Evolutionary conservation across 2,329 filamentous ascomycete species (phyloP).

Genomic region (Neonectria neomacrospora): DNA sequence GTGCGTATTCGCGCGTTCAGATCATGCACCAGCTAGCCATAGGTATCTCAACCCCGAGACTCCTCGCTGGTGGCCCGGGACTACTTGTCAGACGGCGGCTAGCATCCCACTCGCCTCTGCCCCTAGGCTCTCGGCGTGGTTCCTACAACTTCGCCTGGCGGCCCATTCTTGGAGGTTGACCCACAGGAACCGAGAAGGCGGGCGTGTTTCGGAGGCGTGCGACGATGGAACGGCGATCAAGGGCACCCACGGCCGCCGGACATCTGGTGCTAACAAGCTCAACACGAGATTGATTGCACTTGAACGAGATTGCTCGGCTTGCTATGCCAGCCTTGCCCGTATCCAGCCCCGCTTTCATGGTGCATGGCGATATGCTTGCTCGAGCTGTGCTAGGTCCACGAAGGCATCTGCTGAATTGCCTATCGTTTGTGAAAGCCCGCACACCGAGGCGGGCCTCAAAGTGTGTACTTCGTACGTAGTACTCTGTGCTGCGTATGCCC

Average conservation of each 20-base stretch:
- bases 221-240: not conserved
- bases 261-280: slow-evolving; percentile 7
- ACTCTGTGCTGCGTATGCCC: not conserved
- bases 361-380: not conserved
- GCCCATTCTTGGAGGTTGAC: slow-evolving; percentile 2
- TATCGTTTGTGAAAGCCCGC: not conserved
- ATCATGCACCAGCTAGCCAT: not conserved
- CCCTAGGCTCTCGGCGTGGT: not conserved
- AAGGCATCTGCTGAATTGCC: not conserved
- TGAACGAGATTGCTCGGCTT: not conserved
- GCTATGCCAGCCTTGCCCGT: slow-evolving; percentile 9
- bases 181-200: not conserved
- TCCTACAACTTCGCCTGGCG: slow-evolving; percentile 3
- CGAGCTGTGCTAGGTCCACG: slow-evolving; percentile 3
- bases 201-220: not conserved
- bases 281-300: slow-evolving; percentile 22
- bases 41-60: not conserved
- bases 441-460: not conserved
- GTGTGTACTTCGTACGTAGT: not conserved
- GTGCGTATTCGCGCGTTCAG: not conserved
- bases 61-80: not conserved
- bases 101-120: slow-evolving; percentile 2
- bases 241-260: not conserved
- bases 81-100: not conserved
- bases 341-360: slow-evolving; percentile 11